A percentile compares a stretch with the other conserved stretches of the same genome.
phyloP scores from a whole-genome alignment of 352 stramenopile genomes.

The Phytophthora podocarpi region DNA sequence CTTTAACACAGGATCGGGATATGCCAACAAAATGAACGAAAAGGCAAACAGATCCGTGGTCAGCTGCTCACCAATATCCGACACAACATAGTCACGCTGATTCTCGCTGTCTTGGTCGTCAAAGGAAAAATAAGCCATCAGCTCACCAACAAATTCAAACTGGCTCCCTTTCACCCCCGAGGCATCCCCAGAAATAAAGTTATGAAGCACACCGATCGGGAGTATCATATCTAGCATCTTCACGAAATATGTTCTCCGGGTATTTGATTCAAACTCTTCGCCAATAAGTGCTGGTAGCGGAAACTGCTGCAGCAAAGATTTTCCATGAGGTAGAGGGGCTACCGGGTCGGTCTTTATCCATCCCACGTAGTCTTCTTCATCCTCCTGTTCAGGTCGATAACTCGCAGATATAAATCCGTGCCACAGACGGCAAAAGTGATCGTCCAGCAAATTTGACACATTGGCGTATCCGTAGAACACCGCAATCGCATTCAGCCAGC shows the following conservation, averaged over 20 bases:
- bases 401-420: slow-evolving; percentile 35
- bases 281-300: slow-evolving; percentile 39
- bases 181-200: slow-evolving; percentile 34
- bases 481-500: slow-evolving; percentile 54
- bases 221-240: slow-evolving; percentile 61
- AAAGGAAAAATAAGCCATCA: slow-evolving; percentile 30
- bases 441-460: slow-evolving; percentile 49
- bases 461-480: slow-evolving; percentile 54
- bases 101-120: background rate
- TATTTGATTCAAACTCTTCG: slow-evolving; percentile 20
- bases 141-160: slow-evolving; percentile 48
- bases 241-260: slow-evolving; percentile 16
- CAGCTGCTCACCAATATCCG: slow-evolving; percentile 54
- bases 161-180: slow-evolving; percentile 1
- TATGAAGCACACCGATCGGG: slow-evolving; percentile 48
- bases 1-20: slow-evolving; percentile 39
- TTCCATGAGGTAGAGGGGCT: slow-evolving; percentile 24
- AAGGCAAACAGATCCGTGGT: slow-evolving; percentile 76
- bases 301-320: slow-evolving; percentile 41
- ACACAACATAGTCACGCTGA: slow-evolving; percentile 3
- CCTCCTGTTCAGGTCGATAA: slow-evolving; percentile 2
- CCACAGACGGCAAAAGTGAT: slow-evolving; percentile 77
- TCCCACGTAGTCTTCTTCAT: slow-evolving; percentile 20
- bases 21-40: slow-evolving; percentile 54
- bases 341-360: slow-evolving; percentile 27